Evolutionary conservation across 1,284 basidiomycete genomes (phyloP), one percentile per base, ranked within the genome.

Genomic region (Marasmius tenuissimus): DNA sequence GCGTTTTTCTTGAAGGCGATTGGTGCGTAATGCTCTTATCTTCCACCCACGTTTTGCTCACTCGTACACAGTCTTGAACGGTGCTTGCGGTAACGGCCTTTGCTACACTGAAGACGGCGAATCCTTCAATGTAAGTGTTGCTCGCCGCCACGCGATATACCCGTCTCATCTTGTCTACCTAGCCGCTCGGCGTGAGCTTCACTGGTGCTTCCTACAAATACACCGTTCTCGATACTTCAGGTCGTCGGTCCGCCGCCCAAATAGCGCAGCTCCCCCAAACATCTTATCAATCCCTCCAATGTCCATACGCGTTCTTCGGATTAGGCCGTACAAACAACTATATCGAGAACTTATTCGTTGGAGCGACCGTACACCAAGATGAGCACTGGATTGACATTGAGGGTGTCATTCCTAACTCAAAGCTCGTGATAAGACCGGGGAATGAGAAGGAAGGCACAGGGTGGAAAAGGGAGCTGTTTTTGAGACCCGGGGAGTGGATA

Each of bases 251-350:
- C 1, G 96, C 97, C 16, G 95, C 96, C 40, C 93, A 96, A 82
- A 95, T 97, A 35, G 90, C 89, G 1, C 97, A 99, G 75, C 85
- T 98, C 4, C 90, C 97, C 1, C 96, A 97, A 72, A 94, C 94
- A 1, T 86, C 90, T 0, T 98, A 98, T 71, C 91, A 97, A 56
- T 82, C 96, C 9, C 85, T 99, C 10, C 85, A 90, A 56, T 91
- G 94, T 1, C 97, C 97, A 0, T 98, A 98, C 71, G 87, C 94
- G 2, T 98, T 96, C 83, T 94, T 99, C 71, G 97, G 97, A 0
- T 87, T 99, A 2, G 97, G 97, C 0, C 86, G 97, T 49, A 99
- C 97, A n/a, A 99, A 99, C 78, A 99, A 99, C 75, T 99, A 99
- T 76, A 94, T 99, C 70, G 97, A 99, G 81, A 96, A 96, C 72